Base-by-base conservation (phyloP, 768 basidiomycete genomes). In the Xerocomus brunneocitrinus region DNA sequence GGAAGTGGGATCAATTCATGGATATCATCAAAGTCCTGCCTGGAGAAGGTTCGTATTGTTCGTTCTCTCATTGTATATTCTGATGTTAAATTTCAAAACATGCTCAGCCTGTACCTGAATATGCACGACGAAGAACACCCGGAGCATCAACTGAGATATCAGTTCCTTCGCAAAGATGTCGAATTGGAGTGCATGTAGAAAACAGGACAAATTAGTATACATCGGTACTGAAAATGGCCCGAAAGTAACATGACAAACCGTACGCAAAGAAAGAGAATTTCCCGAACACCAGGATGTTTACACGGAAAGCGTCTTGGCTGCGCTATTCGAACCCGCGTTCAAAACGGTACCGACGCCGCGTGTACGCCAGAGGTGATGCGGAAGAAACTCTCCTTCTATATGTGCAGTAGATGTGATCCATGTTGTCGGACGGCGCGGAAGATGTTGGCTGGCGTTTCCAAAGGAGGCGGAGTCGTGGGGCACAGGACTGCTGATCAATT, bases 1-100 rank as follows among this genome's bases (percentile, higher is more conserved):
- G 56, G 43, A 68, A 70, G 43, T 90, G 84, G 82, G 74, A 80
- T 24, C 65, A 70, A 16, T 50, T 80, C 24, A 79, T 81, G 75
- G 55, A 62, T 27, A 45, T 76, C 45, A 63, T 39, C n/a, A 39
- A 59, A 46, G 59, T 69, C 7, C 51, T 79, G 22, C 61, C 61
- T 19, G 56, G 63, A 27, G 62, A 68, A 59, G 25, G 43, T 45
- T n/a, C 22, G 43, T 31, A 45, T 38, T 0, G 7, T 8, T 8
- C 36, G n/a, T 38, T n/a, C 4, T 19, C n/a, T 7, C 38, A 19
- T 39, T n/a, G 38, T 39, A n/a, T 36, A 14, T 7, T 36, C 38
- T 39, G n/a, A 39, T 22, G 38, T 39, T 2, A 22, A 39, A 39
- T 39, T 38, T 39, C 7, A 36, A n/a, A 19, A 7, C 7, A n/a